Conservation (phyloP, 2,329 filamentous ascomycete species). For the Colletotrichum gloeosporioides region DNA sequence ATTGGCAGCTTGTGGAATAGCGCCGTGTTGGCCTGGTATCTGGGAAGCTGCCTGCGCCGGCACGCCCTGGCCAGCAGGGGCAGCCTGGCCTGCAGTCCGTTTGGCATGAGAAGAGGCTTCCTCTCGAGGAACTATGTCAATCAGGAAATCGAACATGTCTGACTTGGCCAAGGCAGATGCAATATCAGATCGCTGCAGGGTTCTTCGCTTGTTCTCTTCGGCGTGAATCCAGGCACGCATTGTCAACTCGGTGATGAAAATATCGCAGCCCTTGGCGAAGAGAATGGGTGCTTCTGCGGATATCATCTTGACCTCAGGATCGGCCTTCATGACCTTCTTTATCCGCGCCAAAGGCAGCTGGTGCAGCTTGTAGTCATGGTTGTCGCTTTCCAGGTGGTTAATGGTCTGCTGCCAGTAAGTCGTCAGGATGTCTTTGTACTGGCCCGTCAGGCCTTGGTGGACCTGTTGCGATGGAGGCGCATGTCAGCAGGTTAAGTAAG, state of each 20-base stretch:
- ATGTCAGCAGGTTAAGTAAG: neutral
- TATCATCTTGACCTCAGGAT: conserved; percentile 99
- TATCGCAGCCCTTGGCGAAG: conserved; percentile 98
- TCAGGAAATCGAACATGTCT: conserved; percentile 99
- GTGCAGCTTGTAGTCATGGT: conserved; percentile 98
- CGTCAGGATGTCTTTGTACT: conserved; percentile 95
- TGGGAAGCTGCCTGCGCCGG: conserved; percentile 44
- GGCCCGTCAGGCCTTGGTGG: conserved; percentile 90
- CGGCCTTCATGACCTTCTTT: conserved; percentile 99
- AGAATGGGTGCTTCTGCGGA: conserved; percentile 97
- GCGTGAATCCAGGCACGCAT: conserved; percentile 99
- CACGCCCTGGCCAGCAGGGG: conserved; percentile 39
- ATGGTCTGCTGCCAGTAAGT: conserved; percentile 99
- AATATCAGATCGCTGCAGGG: conserved; percentile 94
- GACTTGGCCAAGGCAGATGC: conserved; percentile 95
- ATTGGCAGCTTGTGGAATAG: conserved; percentile 60
- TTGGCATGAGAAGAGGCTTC: conserved; percentile 89
- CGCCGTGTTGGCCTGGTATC: conserved; percentile 57
- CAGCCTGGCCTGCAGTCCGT: conserved; percentile 64
- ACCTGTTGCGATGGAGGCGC: conserved; percentile 63
- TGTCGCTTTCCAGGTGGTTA: conserved; percentile 91
- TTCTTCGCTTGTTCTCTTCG: conserved; percentile 97
- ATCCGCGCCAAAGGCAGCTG: conserved; percentile 96
- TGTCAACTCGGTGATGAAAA: conserved; percentile 98
- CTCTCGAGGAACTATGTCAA: conserved; percentile 96